These are phyloP conservation scores for Talaromyces adpressus DNA, from an alignment of 495 filamentous ascomycete species.

Conservation along the genomic window DNA sequence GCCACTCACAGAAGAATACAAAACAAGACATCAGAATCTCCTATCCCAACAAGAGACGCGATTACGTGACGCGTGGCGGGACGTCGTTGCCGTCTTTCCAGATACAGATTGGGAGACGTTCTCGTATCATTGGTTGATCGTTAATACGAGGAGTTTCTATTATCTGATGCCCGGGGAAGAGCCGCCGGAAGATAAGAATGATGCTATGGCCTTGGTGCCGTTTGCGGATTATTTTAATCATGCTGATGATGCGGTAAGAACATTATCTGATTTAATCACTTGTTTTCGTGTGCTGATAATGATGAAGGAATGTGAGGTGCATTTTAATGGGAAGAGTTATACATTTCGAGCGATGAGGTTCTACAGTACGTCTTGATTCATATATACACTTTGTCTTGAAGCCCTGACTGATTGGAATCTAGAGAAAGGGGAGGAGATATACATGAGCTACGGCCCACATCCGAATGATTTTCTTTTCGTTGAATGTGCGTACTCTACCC, in stretches of 20 bases:
- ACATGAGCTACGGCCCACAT: conserved; percentile 74
- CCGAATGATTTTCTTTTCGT: conserved; percentile 72
- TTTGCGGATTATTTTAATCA: conserved; percentile 91
- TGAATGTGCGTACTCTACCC: conserved; percentile 51
- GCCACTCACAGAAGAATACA: conserved; percentile 19
- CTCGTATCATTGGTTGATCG: conserved; percentile 68
- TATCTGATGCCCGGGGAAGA: conserved; percentile 49
- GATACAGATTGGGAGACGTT: conserved; percentile 46
- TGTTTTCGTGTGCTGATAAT: neutral
- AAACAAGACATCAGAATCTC: conserved; percentile 40
- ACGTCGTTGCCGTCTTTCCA: conserved; percentile 45
- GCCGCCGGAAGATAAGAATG: conserved; percentile 47
- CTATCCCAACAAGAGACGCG: conserved; percentile 56
- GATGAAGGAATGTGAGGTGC: conserved; percentile 52
- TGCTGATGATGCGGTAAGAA: conserved; percentile 40
- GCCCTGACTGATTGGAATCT: neutral
- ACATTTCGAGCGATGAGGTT: conserved; percentile 46
- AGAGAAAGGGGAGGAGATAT: conserved; percentile 63
- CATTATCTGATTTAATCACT: neutral
- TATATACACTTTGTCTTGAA: neutral
- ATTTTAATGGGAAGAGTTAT: conserved; percentile 52
- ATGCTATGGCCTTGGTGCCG: conserved; percentile 74
- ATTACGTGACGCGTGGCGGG: conserved; percentile 53
- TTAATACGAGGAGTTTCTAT: conserved; percentile 81
- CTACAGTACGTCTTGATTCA: conserved; percentile 38